A percentile compares a stretch with the other conserved stretches of the same genome.
phyloP scores from a whole-genome alignment of 805 yeast species.

The Candida ulmi region DNA sequence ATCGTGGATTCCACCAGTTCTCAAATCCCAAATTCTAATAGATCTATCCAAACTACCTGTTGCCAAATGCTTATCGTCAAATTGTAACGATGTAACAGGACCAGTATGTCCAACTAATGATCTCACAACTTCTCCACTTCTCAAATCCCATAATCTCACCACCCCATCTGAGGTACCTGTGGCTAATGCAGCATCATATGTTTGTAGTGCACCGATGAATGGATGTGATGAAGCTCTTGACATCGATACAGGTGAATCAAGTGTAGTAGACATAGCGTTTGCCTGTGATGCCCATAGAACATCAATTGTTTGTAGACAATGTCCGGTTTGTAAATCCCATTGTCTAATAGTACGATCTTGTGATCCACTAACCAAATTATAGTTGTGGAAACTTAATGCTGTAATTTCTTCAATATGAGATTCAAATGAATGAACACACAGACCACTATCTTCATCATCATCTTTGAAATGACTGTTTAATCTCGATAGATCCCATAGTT shows the following conservation, averaged over 20 bases:
- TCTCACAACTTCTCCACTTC: conserved; percentile 62
- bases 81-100: conserved; percentile 61
- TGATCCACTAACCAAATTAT: conserved; percentile 61
- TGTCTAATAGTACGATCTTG: conserved; percentile 67
- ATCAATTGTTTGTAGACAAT: conserved; percentile 66
- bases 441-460: conserved; percentile 22
- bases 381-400: conserved; percentile 49
- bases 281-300: conserved; percentile 51
- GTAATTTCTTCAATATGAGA: conserved; percentile 66
- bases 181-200: conserved; percentile 71
- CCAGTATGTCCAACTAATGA: conserved; percentile 64
- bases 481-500: conserved; percentile 50
- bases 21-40: conserved; percentile 66
- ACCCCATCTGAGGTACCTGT: conserved; percentile 75
- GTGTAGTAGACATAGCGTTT: conserved; percentile 10
- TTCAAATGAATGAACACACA: conserved; percentile 45
- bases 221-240: conserved; percentile 23
- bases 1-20: conserved; percentile 58
- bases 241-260: conserved; percentile 7
- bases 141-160: conserved; percentile 71
- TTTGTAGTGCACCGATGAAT: conserved; percentile 62
- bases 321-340: conserved; percentile 67
- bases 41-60: conserved; percentile 63
- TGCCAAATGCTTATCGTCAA: conserved; percentile 57
- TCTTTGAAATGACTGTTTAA: conserved; percentile 17